Conservation (phyloP, 2,329 filamentous ascomycete species). For the Acarospora socialis region DNA sequence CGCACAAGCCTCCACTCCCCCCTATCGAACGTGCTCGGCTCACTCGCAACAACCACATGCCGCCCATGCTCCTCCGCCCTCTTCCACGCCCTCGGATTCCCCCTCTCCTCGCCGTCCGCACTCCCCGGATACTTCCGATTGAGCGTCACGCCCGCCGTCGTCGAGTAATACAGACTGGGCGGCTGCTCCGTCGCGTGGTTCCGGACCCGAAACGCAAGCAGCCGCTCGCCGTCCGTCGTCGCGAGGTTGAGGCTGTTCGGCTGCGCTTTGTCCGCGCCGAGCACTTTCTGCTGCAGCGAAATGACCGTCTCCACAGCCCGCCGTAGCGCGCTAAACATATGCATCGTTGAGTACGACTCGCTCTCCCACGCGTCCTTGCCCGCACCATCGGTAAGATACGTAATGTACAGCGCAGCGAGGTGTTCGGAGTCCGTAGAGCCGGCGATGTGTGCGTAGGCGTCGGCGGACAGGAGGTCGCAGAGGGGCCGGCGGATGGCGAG, state of each 20-base stretch:
- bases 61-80: conserved; percentile 31
- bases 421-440: conserved; percentile 41
- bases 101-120: conserved; percentile 26
- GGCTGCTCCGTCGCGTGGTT: conserved; percentile 39
- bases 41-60: conserved; percentile 40
- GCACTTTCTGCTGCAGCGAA: conserved; percentile 28
- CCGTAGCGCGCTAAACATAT: conserved; percentile 33
- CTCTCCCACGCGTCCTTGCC: conserved; percentile 27
- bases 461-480: conserved; percentile 30
- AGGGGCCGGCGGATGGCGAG: conserved; percentile 32
- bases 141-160: conserved; percentile 36
- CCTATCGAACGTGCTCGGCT: conserved; percentile 39
- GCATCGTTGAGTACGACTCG: conserved; percentile 25
- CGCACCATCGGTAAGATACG: conserved; percentile 27
- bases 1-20: conserved; percentile 40
- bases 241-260: conserved; percentile 40
- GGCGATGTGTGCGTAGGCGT: conserved; percentile 34
- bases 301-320: conserved; percentile 30
- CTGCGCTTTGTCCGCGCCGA: conserved; percentile 24
- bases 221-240: conserved; percentile 34
- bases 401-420: conserved; percentile 34
- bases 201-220: conserved; percentile 38
- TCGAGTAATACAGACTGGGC: conserved; percentile 37
- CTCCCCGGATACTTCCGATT: conserved; percentile 39
- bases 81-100: conserved; percentile 22